Evolutionary conservation across 257 asterid species (phyloP).

Genomic region (Fraxinus quadrangulata): DNA sequence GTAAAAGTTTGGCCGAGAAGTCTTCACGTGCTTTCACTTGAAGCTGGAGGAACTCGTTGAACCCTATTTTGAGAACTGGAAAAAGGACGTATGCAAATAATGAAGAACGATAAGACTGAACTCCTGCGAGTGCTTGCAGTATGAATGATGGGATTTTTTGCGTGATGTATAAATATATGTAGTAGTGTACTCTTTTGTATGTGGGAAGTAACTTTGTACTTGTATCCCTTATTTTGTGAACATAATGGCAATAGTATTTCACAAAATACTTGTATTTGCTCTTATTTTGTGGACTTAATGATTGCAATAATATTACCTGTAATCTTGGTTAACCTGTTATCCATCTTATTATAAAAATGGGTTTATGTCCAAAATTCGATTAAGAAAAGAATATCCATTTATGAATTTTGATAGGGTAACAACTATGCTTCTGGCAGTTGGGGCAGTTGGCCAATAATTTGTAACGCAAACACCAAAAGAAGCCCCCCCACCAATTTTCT

Average conservation of each 20-base stretch:
- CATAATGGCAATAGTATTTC: conserved; percentile 19
- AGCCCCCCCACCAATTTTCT: not conserved
- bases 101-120: conserved; percentile 1
- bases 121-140: not conserved
- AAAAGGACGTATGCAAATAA: not conserved
- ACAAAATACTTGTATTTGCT: not conserved
- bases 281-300: not conserved
- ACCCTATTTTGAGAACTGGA: not conserved
- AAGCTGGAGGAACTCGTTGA: not conserved
- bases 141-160: conserved; percentile 6
- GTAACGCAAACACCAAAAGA: not conserved
- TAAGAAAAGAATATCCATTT: too few species aligned
- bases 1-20: not conserved
- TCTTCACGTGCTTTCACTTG: not conserved
- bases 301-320: not conserved
- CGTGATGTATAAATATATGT: conserved; percentile 24
- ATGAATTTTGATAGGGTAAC: not conserved
- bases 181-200: conserved; percentile 23
- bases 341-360: too few species aligned
- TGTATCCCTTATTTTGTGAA: conserved; percentile 13
- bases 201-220: conserved; percentile 21
- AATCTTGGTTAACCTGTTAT: too few species aligned
- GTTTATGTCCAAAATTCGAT: not conserved
- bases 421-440: not conserved
- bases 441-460: conserved; percentile 42